Percentiles rank a stretch among this genome's conserved stretches.
phyloP scores from a whole-genome alignment of 257 asterid species.

The Handroanthus guayacan region DNA sequence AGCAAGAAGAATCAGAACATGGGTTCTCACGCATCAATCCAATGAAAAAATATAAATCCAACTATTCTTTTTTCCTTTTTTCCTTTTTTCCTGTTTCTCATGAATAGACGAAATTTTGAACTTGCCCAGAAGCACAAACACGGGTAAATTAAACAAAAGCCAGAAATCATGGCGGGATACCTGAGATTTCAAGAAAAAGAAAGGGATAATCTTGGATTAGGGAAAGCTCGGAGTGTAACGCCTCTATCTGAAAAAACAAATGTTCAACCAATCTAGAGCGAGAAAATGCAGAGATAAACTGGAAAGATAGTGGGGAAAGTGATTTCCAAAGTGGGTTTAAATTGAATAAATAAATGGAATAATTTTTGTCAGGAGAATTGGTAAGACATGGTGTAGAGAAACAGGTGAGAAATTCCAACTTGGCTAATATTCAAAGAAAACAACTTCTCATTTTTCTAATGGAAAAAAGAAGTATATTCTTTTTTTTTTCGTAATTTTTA shows the following conservation, averaged over 20 bases:
- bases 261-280: constrained; percentile 39
- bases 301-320: constrained; percentile 14
- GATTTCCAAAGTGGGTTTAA: constrained; percentile 33
- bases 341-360: neutral
- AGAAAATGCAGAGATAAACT: constrained; percentile 24
- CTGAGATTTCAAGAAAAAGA: constrained; percentile 39
- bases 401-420: neutral
- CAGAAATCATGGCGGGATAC: constrained; percentile 37
- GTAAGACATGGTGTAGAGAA: constrained; percentile 6
- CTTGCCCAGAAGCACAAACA: constrained; percentile 8
- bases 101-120: constrained; percentile 16
- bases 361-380: constrained; percentile 12
- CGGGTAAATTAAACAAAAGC: neutral
- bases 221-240: constrained; percentile 44
- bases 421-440: constrained; percentile 1
- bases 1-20: neutral
- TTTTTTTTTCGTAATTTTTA: neutral
- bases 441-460: too few species aligned
- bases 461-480: too few species aligned
- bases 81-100: neutral
- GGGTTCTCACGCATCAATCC: neutral
- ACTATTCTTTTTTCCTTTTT: too few species aligned
- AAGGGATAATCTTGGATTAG: constrained; percentile 25
- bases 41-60: neutral
- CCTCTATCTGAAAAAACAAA: constrained; percentile 31